Evolutionary conservation across 176 grass and related monocot genomes (phyloP).

Genomic region (Triticum turgidum): DNA sequence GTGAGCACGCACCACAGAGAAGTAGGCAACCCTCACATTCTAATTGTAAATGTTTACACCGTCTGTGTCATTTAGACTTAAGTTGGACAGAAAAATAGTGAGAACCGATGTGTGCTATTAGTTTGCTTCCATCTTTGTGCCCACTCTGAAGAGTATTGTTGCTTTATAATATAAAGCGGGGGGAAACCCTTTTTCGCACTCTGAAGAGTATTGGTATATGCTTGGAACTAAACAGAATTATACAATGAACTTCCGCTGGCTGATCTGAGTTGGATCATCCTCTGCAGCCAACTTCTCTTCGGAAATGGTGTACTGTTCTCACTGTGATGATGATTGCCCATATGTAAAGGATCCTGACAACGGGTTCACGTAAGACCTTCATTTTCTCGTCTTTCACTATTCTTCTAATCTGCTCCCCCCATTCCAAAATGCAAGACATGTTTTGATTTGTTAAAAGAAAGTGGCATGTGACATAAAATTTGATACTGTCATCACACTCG

Average conservation of each 20-base stretch:
- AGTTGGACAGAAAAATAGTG: not conserved
- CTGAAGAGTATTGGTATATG: not conserved
- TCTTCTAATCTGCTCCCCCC: not conserved
- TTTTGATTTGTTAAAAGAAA: slow-evolving; percentile 1
- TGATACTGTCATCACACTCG: not conserved
- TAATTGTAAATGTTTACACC: not conserved
- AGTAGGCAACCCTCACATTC: not conserved
- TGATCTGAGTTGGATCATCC: slow-evolving; percentile 12
- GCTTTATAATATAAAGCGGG: too few species aligned
- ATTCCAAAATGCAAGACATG: not conserved
- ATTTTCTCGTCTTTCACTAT: not conserved
- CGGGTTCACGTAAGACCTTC: slow-evolving; percentile 48
- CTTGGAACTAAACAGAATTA: not conserved
- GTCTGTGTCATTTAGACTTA: not conserved
- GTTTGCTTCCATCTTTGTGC: not conserved
- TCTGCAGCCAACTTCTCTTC: not conserved
- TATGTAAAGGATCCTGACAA: slow-evolving; percentile 56
- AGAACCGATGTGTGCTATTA: not conserved
- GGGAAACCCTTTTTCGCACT: not conserved
- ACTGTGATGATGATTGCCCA: slow-evolving; percentile 52
- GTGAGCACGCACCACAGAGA: not conserved
- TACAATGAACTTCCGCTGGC: slow-evolving; percentile 8
- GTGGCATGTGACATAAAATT: not conserved
- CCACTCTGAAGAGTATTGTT: not conserved
- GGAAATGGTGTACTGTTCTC: slow-evolving; percentile 54